Evolutionary conservation across 2,329 filamentous ascomycete species (phyloP).

Genomic region (Neonectria faginata): DNA sequence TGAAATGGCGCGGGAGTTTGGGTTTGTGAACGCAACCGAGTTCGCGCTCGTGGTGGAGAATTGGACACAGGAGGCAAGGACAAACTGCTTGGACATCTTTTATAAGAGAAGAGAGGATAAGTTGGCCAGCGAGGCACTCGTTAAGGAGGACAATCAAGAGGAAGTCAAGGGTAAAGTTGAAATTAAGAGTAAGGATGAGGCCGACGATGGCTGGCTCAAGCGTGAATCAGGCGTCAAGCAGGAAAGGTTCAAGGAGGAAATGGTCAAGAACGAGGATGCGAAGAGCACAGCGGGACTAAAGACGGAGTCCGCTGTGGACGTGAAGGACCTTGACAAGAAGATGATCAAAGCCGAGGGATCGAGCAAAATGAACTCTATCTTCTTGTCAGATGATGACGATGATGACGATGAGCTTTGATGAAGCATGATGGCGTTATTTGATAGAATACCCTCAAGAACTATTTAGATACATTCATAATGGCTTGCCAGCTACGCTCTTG

Average conservation of each 20-base stretch:
- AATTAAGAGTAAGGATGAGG: slow-evolving; percentile 25
- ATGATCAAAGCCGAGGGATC: slow-evolving; percentile 39
- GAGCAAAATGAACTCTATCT: slow-evolving; percentile 50
- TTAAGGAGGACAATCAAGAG: slow-evolving; percentile 41
- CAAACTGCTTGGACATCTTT: slow-evolving; percentile 82
- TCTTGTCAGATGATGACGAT: slow-evolving; percentile 54
- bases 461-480: slow-evolving; percentile 4
- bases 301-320: slow-evolving; percentile 1
- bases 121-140: slow-evolving; percentile 50
- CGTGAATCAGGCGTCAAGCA: slow-evolving; percentile 21
- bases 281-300: slow-evolving; percentile 17
- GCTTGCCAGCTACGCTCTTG: background rate
- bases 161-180: slow-evolving; percentile 31
- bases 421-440: slow-evolving; percentile 18
- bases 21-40: slow-evolving; percentile 79
- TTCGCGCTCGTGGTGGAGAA: slow-evolving; percentile 92
- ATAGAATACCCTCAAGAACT: slow-evolving; percentile 43
- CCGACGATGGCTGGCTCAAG: slow-evolving; percentile 32
- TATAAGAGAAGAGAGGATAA: slow-evolving; percentile 75
- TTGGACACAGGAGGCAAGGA: slow-evolving; percentile 86
- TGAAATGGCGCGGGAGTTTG: slow-evolving; percentile 84
- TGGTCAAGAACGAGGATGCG: slow-evolving; percentile 28
- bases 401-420: slow-evolving; percentile 54
- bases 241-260: slow-evolving; percentile 33
- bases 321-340: slow-evolving; percentile 26